Base-by-base conservation (phyloP, 2,329 filamentous ascomycete genomes). In the Claviceps cyperi region DNA sequence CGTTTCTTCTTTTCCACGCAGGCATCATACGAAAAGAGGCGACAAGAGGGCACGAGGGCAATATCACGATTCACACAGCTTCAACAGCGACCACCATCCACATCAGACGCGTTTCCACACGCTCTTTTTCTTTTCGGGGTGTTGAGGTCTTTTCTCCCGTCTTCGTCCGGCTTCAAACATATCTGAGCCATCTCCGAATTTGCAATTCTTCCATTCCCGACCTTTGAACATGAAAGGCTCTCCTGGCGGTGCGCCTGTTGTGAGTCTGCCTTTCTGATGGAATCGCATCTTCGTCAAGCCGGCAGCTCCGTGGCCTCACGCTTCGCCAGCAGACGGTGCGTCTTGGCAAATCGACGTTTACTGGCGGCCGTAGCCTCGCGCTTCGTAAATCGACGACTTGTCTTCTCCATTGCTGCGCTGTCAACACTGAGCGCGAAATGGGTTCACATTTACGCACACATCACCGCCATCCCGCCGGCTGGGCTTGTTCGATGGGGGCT, bases 361-460 rank as follows among this genome's bases (percentile, higher is more conserved):
- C 47, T 46, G 9, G 45, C 50, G 43, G 51, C 55, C 13, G 44
- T 59, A 24, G 47, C 47, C 32, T 51, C 55, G 28, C 61, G 58
- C 7, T 53, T 62, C 22, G 60, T 57, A 24, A 64, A 59, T 51
- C 56, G 57, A 47, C 58, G 59, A 6, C 62, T 65, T 44, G 54
- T 64, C 50, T 67, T 65, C 49, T 55, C 64, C 11, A 52, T 65
- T 35, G 57, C 59, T 39, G 57, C 57, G n/a, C 50, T 64, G 52
- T 56, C 63, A 17, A 50, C 64, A 48, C 53, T 62, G 36, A 55
- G 56, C 40, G 61, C 62, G 28, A 67, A 67, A 49, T 52, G 56
- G 6, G 54, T 60, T 3, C 65, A 67, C 50, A 54, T 67, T 37
- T 59, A 60, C 49, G 63, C 59, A 36, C 62, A 67, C 32, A 52